Evolutionary conservation across 768 basidiomycete species (phyloP).

Genomic region (Tulasnella sp.): DNA sequence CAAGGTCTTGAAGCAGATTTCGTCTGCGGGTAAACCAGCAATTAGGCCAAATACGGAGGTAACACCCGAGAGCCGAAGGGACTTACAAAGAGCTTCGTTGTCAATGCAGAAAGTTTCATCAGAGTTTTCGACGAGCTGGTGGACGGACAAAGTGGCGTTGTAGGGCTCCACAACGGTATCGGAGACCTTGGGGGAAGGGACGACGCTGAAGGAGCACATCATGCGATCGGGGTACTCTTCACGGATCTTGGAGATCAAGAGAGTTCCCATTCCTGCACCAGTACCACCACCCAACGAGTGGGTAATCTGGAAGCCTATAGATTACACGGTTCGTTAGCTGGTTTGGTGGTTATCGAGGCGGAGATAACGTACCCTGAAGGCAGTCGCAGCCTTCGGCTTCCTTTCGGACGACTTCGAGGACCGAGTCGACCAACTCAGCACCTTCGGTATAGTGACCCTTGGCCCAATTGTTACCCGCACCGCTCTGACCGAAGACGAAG

Average conservation of each 20-base stretch:
- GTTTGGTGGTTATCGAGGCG: not conserved
- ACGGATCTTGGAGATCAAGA: conserved; percentile 96
- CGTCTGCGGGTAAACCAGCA: conserved; percentile 43
- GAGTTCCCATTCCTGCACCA: conserved; percentile 99
- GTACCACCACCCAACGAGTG: conserved; percentile 99
- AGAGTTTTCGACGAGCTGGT: conserved; percentile 98
- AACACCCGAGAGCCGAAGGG: conserved; percentile 16
- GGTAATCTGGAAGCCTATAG: conserved; percentile 90
- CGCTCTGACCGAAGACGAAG: conserved; percentile 96
- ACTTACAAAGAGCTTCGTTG: conserved; percentile 70
- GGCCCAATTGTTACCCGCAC: conserved; percentile 99
- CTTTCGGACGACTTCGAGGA: conserved; percentile 96
- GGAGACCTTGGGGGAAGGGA: conserved; percentile 90
- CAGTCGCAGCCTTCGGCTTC: conserved; percentile 97
- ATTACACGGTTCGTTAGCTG: not conserved
- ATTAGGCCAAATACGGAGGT: conserved; percentile 14
- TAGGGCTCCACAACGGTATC: conserved; percentile 99
- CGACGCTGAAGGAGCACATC: conserved; percentile 99
- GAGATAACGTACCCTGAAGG: conserved; percentile 57
- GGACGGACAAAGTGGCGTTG: conserved; percentile 96
- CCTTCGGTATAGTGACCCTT: conserved; percentile 98
- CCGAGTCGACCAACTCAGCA: conserved; percentile 96
- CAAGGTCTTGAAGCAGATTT: conserved; percentile 97
- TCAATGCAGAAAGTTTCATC: conserved; percentile 99
- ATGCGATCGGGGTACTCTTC: conserved; percentile 99